Evolutionary conservation across 1,284 basidiomycete genomes (phyloP).

Genomic region (Tremellales sp.): DNA sequence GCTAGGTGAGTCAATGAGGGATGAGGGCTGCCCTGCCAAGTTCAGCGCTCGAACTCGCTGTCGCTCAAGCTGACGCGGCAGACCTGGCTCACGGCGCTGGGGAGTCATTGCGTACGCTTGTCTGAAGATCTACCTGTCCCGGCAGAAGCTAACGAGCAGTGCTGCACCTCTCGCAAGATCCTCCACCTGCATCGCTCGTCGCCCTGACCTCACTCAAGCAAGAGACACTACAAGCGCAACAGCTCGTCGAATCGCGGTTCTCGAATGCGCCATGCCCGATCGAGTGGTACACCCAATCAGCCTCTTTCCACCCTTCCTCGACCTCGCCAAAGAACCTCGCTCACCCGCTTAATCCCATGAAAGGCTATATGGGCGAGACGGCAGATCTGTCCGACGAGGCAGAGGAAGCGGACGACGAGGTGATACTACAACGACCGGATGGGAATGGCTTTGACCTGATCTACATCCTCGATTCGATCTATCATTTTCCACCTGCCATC

Average conservation of each 20-base stretch:
- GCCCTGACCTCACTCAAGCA: constrained; percentile 60
- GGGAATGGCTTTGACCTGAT: constrained; percentile 38
- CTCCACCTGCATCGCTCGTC: constrained; percentile 54
- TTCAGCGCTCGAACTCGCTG: no score
- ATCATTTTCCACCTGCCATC: constrained; percentile 60
- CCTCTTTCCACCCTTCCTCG: constrained; percentile 14
- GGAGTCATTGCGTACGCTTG: constrained; percentile 57
- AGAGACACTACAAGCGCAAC: constrained; percentile 54
- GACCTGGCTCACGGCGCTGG: constrained; percentile 70
- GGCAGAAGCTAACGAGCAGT: constrained; percentile 51
- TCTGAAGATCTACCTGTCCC: constrained; percentile 16
- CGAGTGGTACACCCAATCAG: constrained; percentile 25
- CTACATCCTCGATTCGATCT: constrained; percentile 63
- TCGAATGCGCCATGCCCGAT: constrained; percentile 12
- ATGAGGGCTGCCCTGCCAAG: no score
- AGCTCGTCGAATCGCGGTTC: constrained; percentile 47
- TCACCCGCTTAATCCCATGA: constrained; percentile 42
- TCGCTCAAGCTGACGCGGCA: constrained; percentile 21
- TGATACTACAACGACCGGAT: background rate
- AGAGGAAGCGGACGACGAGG: constrained; percentile 6
- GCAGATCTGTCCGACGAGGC: background rate
- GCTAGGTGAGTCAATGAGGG: constrained; percentile 52
- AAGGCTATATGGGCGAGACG: constrained; percentile 26
- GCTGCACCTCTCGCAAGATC: constrained; percentile 35
- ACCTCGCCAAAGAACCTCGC: constrained; percentile 17